Base-by-base conservation (phyloP, 139 green algal species). In the Chlamydomonas incerta region DNA sequence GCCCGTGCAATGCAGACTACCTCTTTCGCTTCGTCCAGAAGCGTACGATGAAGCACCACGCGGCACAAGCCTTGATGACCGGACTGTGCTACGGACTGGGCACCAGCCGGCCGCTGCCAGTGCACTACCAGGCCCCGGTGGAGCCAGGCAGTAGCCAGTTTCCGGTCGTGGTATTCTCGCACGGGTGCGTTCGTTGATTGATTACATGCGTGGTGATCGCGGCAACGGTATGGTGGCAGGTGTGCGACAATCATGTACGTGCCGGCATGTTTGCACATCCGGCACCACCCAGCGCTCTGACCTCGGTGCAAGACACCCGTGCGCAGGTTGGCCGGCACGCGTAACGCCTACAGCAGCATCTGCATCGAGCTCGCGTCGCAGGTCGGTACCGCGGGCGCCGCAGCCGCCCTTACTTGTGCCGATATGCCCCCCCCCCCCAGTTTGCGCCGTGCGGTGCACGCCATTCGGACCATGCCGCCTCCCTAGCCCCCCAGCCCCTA, bases 281-380 rank as follows among this genome's bases (percentile, higher is more conserved):
- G n/a, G n/a, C n/a, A n/a, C n/a, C n/a, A n/a, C n/a, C n/a, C n/a
- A n/a, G n/a, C n/a, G 41, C 41, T 8, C 41, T 8, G 8, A 50
- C 41, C 41, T 50, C 8, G 5, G 41, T 50, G 41, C 5, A 8
- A 50, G 5, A 50, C 5, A 50, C 41, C 41, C 41, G n/a, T 50
- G 41, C 41, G 41, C 85, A 89, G 85, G 24, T 35, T 90, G 31
- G 93, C 91, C 31, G 94, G 92, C 55, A 91, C 77, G 26, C 87
- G 94, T 13, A 90, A 83, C 80, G 80, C 94, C 47, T 96, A 96
- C 90, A 85, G 47, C n/a, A 79, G 87, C 81, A 88, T 95, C 66
- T 95, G 92, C 80, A 82, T 82, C 3, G 92, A 95, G 87, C 87
- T 96, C 35, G 94, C 92, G 0, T 90, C 82, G 21, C 86, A 88